These are phyloP conservation scores for Podaxis sp. DNA, from an alignment of 768 basidiomycete species.

Conservation along the genomic window DNA sequence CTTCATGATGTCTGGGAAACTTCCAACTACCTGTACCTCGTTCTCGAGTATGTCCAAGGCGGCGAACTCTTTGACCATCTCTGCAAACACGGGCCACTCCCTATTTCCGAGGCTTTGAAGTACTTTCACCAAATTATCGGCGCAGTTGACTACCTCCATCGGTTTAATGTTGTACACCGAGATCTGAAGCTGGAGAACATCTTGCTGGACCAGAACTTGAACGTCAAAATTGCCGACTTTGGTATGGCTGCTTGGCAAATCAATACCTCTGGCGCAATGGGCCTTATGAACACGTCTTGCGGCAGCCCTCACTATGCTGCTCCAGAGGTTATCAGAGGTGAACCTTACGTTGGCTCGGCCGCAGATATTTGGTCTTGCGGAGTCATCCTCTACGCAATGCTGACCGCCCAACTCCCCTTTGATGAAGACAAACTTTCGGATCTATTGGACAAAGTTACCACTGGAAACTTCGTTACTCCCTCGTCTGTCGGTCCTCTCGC, in stretches of 20 bases:
- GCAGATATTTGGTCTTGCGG: slow-evolving; percentile 98
- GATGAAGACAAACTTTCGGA: slow-evolving; percentile 82
- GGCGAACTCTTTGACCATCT: slow-evolving; percentile 95
- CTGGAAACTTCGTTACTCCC: slow-evolving; percentile 76
- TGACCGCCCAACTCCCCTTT: slow-evolving; percentile 87
- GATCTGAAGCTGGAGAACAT: slow-evolving; percentile 96
- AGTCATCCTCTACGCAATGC: slow-evolving; percentile 87
- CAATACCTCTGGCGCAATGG: slow-evolving; percentile 39
- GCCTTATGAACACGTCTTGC: slow-evolving; percentile 73
- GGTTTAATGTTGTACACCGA: slow-evolving; percentile 92
- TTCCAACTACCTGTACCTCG: slow-evolving; percentile 81
- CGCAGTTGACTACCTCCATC: slow-evolving; percentile 90
- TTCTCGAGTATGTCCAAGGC: slow-evolving; percentile 93
- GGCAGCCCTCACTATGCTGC: slow-evolving; percentile 96
- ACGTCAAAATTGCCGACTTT: slow-evolving; percentile 95
- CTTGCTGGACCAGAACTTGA: slow-evolving; percentile 76
- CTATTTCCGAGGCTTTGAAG: slow-evolving; percentile 68
- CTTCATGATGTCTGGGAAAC: slow-evolving; percentile 99
- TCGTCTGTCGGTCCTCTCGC: slow-evolving; percentile 65
- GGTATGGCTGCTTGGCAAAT: slow-evolving; percentile 97
- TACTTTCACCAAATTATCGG: slow-evolving; percentile 95
- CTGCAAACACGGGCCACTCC: slow-evolving; percentile 73
- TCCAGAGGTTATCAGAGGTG: slow-evolving; percentile 85
- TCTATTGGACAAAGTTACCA: slow-evolving; percentile 80
- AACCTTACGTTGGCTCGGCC: slow-evolving; percentile 80